Evolutionary conservation across 2,329 filamentous ascomycete species (phyloP).

Genomic region (Penicillium sp.): DNA sequence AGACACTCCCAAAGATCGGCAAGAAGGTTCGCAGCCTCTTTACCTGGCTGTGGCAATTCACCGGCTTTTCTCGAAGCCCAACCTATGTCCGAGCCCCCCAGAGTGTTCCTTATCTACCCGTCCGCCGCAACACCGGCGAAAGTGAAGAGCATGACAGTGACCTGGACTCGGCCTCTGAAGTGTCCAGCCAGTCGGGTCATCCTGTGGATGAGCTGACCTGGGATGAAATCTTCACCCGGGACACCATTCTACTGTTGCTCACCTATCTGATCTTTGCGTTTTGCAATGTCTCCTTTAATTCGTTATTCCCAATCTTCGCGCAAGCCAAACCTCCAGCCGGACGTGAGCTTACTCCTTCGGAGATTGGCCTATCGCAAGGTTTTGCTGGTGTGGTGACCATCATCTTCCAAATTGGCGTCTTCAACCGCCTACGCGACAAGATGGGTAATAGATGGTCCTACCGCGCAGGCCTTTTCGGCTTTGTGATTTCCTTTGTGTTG

Average conservation of each 20-base stretch:
- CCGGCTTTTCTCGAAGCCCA: constrained; percentile 54
- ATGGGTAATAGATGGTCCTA: constrained; percentile 87
- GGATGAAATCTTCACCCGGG: constrained; percentile 68
- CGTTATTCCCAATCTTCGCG: constrained; percentile 89
- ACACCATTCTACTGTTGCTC: constrained; percentile 74
- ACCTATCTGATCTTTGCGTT: constrained; percentile 94
- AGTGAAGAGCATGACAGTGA: constrained; percentile 43
- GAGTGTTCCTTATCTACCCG: constrained; percentile 28
- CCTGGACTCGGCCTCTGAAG: constrained; percentile 45
- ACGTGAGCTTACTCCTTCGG: constrained; percentile 68
- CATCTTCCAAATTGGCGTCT: constrained; percentile 81
- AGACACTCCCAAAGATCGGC: constrained; percentile 58
- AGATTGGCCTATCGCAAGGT: constrained; percentile 81
- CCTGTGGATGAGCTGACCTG: constrained; percentile 50
- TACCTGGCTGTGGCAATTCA: constrained; percentile 68
- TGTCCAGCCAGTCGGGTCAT: constrained; percentile 39
- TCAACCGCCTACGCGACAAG: constrained; percentile 71
- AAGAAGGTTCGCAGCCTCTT: constrained; percentile 61
- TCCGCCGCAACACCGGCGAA: constrained; percentile 25
- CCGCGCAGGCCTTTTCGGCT: constrained; percentile 70
- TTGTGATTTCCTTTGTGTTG: constrained; percentile 75
- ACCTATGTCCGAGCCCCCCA: constrained; percentile 53
- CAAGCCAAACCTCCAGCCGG: constrained; percentile 72
- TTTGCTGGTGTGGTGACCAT: constrained; percentile 84
- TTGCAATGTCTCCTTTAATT: constrained; percentile 92